Evolutionary conservation across 768 basidiomycete genomes (phyloP), one percentile per base, ranked within the genome.

Genomic region (Rhizopogon vulgaris): DNA sequence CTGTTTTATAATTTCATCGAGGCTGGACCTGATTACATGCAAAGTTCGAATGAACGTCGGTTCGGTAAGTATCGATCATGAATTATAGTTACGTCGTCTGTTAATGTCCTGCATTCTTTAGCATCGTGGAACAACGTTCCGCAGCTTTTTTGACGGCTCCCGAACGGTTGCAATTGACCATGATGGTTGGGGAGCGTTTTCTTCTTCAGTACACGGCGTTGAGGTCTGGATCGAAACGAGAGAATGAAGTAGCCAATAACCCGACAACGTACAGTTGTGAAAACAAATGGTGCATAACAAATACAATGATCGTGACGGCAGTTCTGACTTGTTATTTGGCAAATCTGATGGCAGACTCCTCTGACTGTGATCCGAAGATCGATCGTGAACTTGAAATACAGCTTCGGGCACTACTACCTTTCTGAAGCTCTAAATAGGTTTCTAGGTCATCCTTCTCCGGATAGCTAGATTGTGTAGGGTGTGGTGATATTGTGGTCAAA

Each of bases 181-280:
- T 9, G 67, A 74, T n/a, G 87, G 87, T 7, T 85, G 83, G 84
- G 85, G 82, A 1, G 58, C 62, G 4, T 90, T 90, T 60, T 73
- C 79, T 37, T 87, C 84, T 61, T 74, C 74, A 18, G 69, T 74
- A 6, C 76, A 75, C 38, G 67, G 65, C 28, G 73, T 85, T 3
- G 77, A 84, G 60, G 78, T 90, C 14, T 90, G 87, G 86, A 66
- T 74, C 15, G 63, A 42, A 52, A 58, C 38, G 7, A n/a, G 18
- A 18, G 10, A n/a, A 37, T 15, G 32, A 14, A 27, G 50, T 25
- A 18, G 18, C 30, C 11, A 22, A 43, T 25, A 30, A 27, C 32
- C 4, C 27, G 3, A 2, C 24, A 14, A 49, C 24, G 49, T 22
- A 36, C 28, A 7, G 10, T 36, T 41, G 52, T 47, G 32, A 18